phyloP scores from a whole-genome alignment of 2,329 filamentous ascomycete genomes.

The Drechslera avenae region DNA sequence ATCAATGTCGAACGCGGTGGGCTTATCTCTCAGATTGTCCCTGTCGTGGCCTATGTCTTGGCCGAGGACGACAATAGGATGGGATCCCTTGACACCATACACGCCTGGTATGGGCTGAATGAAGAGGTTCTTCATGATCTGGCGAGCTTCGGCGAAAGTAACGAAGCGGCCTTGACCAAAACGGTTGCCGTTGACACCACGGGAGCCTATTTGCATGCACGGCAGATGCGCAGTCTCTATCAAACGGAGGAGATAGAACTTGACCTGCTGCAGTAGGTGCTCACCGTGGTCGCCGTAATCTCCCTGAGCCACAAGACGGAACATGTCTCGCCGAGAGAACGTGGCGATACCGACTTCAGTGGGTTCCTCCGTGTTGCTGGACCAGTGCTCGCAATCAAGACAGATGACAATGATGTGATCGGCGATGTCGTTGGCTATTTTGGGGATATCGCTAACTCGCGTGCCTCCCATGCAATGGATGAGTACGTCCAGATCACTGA shows the following conservation, averaged over 20 bases:
- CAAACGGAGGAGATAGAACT: conserved; percentile 30
- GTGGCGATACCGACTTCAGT: conserved; percentile 31
- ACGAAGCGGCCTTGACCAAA: conserved; percentile 31
- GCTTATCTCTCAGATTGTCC: conserved; percentile 22
- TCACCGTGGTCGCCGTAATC: conserved; percentile 21
- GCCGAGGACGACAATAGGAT: conserved; percentile 30
- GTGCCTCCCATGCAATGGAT: conserved; percentile 10
- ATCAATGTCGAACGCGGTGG: conserved; percentile 20
- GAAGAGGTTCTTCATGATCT: conserved; percentile 20
- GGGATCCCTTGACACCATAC: conserved; percentile 10
- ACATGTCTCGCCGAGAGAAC: conserved; percentile 12
- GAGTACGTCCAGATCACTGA: conserved; percentile 10
- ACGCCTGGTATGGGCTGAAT: conserved; percentile 15
- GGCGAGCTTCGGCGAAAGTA: conserved; percentile 13
- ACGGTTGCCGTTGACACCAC: conserved; percentile 25
- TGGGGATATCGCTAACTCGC: neutral
- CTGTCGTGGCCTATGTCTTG: conserved; percentile 29
- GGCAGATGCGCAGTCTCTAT: conserved; percentile 27
- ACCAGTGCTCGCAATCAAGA: conserved; percentile 33
- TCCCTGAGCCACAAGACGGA: neutral
- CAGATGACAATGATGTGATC: conserved; percentile 23
- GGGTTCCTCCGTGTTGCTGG: conserved; percentile 23
- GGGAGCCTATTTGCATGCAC: conserved; percentile 1
- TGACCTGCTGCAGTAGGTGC: conserved; percentile 23
- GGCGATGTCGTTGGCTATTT: conserved; percentile 11